phyloP scores from a whole-genome alignment of 2,329 filamentous ascomycete genomes.

The Cordyceps cateniannulata region DNA sequence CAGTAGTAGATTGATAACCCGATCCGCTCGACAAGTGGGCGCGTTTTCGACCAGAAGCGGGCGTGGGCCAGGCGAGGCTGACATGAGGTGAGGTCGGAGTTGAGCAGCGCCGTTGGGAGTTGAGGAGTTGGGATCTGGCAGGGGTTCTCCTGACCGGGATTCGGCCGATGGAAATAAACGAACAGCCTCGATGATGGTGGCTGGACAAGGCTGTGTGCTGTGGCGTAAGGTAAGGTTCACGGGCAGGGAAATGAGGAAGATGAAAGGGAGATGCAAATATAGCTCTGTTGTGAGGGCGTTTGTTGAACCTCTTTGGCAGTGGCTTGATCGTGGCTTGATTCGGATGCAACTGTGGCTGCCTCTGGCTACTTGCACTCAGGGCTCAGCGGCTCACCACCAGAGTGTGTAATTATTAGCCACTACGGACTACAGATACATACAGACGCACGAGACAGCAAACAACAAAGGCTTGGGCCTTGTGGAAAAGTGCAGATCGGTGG shows the following conservation, averaged over 20 bases:
- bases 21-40: too few species aligned
- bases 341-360: too few species aligned
- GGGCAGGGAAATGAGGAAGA: neutral
- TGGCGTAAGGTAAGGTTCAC: neutral
- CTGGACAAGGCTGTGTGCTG: neutral
- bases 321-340: neutral
- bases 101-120: neutral
- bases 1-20: neutral
- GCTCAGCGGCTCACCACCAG: too few species aligned
- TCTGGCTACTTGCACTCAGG: too few species aligned
- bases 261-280: too few species aligned
- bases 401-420: too few species aligned
- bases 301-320: neutral
- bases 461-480: neutral
- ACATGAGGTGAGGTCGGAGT: conserved; percentile 5
- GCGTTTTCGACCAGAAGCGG: too few species aligned
- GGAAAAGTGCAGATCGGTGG: conserved; percentile 1
- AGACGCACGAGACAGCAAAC: too few species aligned
- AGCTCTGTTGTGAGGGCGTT: too few species aligned
- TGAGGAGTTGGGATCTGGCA: too few species aligned
- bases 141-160: neutral
- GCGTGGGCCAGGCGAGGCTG: neutral
- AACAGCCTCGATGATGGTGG: neutral
- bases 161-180: neutral
- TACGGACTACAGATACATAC: too few species aligned